phyloP scores from a whole-genome alignment of 2,329 filamentous ascomycete genomes.

The Clonostachys rhizophaga region DNA sequence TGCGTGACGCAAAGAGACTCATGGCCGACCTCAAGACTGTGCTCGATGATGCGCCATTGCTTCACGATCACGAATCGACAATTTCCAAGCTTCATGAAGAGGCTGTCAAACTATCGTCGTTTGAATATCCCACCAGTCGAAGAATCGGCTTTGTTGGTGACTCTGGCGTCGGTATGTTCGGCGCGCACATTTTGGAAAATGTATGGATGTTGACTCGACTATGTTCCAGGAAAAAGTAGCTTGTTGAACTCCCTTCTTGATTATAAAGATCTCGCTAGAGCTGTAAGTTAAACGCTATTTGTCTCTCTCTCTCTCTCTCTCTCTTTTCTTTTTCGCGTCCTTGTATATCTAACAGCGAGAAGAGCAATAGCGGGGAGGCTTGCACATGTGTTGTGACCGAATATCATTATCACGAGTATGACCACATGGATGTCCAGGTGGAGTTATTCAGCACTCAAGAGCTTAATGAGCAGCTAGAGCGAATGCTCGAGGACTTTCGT shows the following conservation, averaged over 20 bases:
- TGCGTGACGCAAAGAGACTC: constrained; percentile 22
- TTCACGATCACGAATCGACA: constrained; percentile 28
- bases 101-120: constrained; percentile 23
- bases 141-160: constrained; percentile 42
- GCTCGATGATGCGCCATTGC: constrained; percentile 24
- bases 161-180: constrained; percentile 32
- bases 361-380: constrained; percentile 37
- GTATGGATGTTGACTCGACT: background rate
- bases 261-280: constrained; percentile 25
- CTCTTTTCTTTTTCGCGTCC: no score
- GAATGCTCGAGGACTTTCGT: constrained; percentile 28
- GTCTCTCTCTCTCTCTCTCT: background rate
- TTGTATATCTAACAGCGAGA: background rate
- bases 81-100: constrained; percentile 25
- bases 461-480: constrained; percentile 21
- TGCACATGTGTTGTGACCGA: constrained; percentile 44
- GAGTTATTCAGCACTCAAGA: constrained; percentile 23
- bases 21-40: constrained; percentile 20
- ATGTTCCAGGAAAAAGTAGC: constrained; percentile 36
- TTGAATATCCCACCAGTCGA: constrained; percentile 28
- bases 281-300: constrained; percentile 22
- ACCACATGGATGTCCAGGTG: constrained; percentile 24
- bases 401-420: constrained; percentile 28
- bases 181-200: background rate
- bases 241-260: constrained; percentile 43